Base-by-base conservation (phyloP, 2,329 filamentous ascomycete species). In the Pyrenochaeta sp. region DNA sequence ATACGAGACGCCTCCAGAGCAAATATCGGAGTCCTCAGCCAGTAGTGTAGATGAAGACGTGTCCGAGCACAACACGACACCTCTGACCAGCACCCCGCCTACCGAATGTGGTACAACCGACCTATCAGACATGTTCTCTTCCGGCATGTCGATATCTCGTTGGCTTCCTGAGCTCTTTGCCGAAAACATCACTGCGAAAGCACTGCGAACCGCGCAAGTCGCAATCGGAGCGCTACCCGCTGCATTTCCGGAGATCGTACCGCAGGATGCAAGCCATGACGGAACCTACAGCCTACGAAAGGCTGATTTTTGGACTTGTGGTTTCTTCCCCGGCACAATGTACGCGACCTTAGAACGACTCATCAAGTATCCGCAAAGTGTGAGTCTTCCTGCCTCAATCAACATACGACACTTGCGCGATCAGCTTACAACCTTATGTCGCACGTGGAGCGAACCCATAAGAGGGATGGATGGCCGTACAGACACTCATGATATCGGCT, bases 291-390 rank as follows among this genome's bases (percentile, higher is more conserved):
- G 78, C 19, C 78, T 81, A 52, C 71, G 79, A 12, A 71, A 76
- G 28, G 67, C 76, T 0, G 73, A 78, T 9, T 82, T 82, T 54
- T 84, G 81, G 82, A 83, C 81, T 0, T 81, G 77, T 2, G 81
- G 81, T 0, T 83, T 83, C 72, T 83, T 83, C 52, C 81, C 81
- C 0, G 81, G 81, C 0, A 75, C 72, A 2, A 59, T 83, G 2
- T 82, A 82, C 52, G 67, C 78, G 0, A 69, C 83, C 0, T 67
- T 82, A 5, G 73, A 80, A 54, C 56, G 78, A 10, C 48, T 71
- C 43, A 62, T 74, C 37, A 73, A 67, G 40, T 73, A 73, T 44
- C 52, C 66, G 12, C 58, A 61, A 27, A 62, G 52, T 40, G 9
- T 68, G 25, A 25, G 58, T 22, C 32, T 67, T 12, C 22, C 59